phyloP scores from a whole-genome alignment of 345 rosid genomes.

The Eucalyptus pauciflora region DNA sequence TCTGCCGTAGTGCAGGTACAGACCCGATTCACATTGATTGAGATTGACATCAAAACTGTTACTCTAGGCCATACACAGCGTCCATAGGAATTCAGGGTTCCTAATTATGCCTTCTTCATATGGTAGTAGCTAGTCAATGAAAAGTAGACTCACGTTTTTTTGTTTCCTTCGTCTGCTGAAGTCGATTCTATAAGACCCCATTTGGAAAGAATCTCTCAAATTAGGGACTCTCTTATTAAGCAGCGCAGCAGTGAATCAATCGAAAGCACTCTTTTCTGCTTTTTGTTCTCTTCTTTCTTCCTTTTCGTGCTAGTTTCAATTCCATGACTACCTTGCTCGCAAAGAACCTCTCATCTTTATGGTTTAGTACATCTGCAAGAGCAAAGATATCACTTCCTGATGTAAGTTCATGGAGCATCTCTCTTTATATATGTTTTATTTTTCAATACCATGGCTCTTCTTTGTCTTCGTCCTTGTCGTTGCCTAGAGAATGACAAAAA shows the following conservation, averaged over 20 bases:
- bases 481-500: not conserved
- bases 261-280: not conserved
- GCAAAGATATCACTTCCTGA: not conserved
- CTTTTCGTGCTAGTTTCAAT: too few relatives aligned
- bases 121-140: not conserved
- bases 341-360: not conserved
- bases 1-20: not conserved
- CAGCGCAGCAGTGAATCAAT: not conserved
- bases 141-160: not conserved
- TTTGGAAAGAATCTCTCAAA: not conserved
- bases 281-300: not conserved
- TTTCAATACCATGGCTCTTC: not conserved
- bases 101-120: not conserved
- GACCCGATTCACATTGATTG: not conserved
- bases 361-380: not conserved
- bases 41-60: not conserved
- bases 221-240: not conserved
- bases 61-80: not conserved
- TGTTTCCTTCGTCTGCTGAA: not conserved
- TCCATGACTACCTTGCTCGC: too few relatives aligned
- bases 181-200: not conserved
- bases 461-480: not conserved
- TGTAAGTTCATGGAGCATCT: not conserved
- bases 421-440: not conserved
- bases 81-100: not conserved